Conservation (phyloP, 2,329 filamentous ascomycete genomes). For the Penicillium sp. region DNA sequence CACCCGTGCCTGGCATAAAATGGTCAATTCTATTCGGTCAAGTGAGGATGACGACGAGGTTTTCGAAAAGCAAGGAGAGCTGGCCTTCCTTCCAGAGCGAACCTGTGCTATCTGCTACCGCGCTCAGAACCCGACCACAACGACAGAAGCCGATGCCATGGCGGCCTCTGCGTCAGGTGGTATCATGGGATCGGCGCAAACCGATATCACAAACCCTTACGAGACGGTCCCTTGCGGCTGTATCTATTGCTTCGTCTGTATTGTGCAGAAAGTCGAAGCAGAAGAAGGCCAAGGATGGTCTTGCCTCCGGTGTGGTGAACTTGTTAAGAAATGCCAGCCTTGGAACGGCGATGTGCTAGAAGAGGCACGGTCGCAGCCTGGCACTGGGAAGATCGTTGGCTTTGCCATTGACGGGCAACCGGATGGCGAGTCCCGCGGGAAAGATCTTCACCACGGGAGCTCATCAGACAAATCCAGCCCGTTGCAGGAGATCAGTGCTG, state of each 20-base stretch:
- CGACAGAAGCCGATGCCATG: conserved; percentile 73
- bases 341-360: conserved; percentile 85
- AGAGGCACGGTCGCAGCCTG: conserved; percentile 34
- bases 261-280: conserved; percentile 83
- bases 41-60: conserved; percentile 50
- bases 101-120: conserved; percentile 97
- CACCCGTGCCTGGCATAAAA: conserved; percentile 79
- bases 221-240: conserved; percentile 85
- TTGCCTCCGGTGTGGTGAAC: conserved; percentile 82
- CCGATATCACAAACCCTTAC: conserved; percentile 95
- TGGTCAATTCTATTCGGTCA: conserved; percentile 61
- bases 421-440: conserved; percentile 10
- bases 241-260: conserved; percentile 92
- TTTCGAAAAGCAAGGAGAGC: conserved; percentile 63
- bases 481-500: conserved; percentile 29
- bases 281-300: conserved; percentile 94
- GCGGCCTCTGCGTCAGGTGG: conserved; percentile 66
- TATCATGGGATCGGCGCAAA: conserved; percentile 81
- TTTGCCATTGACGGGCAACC: conserved; percentile 36
- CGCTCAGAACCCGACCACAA: conserved; percentile 74
- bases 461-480: conserved; percentile 19
- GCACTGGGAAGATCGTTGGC: conserved; percentile 42
- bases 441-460: conserved; percentile 6
- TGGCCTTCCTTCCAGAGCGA: conserved; percentile 81
- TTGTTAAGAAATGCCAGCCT: conserved; percentile 79